Evolutionary conservation across 164 flowering plant species (phyloP).

Genomic region (Protea cynaroides): DNA sequence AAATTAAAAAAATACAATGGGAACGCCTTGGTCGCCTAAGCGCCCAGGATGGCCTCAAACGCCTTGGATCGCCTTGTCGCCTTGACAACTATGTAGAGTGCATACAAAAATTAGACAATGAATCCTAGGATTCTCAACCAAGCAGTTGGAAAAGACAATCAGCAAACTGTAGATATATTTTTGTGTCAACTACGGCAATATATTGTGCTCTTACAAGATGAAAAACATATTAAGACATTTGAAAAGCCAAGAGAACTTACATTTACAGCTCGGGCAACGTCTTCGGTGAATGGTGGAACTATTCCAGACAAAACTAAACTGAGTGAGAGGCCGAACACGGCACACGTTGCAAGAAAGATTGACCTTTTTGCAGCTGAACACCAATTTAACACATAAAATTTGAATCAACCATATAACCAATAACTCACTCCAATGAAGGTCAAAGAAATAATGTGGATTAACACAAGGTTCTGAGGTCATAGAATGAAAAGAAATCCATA

Average conservation of each 20-base stretch:
- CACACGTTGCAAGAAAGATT: slow-evolving; percentile 32
- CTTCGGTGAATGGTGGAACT: slow-evolving; percentile 71
- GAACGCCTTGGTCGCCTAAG: no score
- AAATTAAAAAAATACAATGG: no score
- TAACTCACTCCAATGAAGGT: neutral
- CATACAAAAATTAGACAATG: no score
- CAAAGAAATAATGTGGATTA: neutral
- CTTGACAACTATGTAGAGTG: no score
- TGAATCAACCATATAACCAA: neutral
- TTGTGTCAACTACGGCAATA: neutral
- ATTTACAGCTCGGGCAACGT: slow-evolving; percentile 76
- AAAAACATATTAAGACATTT: neutral
- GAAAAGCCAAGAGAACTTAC: slow-evolving; percentile 34
- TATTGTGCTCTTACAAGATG: neutral
- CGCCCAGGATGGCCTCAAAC: no score
- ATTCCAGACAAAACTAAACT: slow-evolving; percentile 42
- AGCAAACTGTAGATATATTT: no score
- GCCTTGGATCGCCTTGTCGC: no score
- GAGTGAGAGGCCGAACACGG: slow-evolving; percentile 58
- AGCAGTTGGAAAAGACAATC: no score
- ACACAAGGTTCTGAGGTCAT: neutral
- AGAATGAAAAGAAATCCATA: neutral
- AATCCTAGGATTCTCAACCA: no score
- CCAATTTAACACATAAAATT: slow-evolving; percentile 1
- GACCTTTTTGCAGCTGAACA: slow-evolving; percentile 59